Conservation (phyloP, 2,329 filamentous ascomycete genomes). For the Aspergillus cejpii region DNA sequence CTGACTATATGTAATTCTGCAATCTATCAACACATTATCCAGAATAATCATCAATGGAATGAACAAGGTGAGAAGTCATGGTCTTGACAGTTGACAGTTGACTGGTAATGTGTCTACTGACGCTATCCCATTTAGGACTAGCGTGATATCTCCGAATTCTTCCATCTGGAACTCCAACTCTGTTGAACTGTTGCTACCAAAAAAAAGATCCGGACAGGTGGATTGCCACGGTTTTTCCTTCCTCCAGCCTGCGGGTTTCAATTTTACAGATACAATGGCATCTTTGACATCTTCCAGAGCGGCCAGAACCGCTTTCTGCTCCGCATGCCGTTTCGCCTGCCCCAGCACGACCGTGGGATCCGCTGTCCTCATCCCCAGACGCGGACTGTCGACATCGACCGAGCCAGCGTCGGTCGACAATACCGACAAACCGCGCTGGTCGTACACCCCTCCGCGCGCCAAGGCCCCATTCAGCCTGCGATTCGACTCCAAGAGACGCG, state of each 20-base stretch:
- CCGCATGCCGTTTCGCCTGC: slow-evolving; percentile 24
- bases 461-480: slow-evolving; percentile 56
- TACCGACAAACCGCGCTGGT: slow-evolving; percentile 56
- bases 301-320: slow-evolving; percentile 32
- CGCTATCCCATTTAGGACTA: slow-evolving; percentile 20
- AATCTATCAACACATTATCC: too few species aligned
- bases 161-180: slow-evolving; percentile 15
- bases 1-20: too few species aligned
- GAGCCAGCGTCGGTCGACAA: slow-evolving; percentile 28
- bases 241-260: slow-evolving; percentile 14
- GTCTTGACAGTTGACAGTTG: too few species aligned
- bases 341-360: slow-evolving; percentile 11
- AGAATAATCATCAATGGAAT: too few species aligned
- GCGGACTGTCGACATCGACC: slow-evolving; percentile 25
- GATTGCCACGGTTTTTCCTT: slow-evolving; percentile 8
- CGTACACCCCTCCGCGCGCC: slow-evolving; percentile 61
- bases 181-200: slow-evolving; percentile 7
- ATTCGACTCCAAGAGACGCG: slow-evolving; percentile 27
- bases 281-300: slow-evolving; percentile 43
- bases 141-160: slow-evolving; percentile 22
- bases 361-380: slow-evolving; percentile 18
- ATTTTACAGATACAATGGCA: slow-evolving; percentile 39
- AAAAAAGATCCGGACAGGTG: slow-evolving; percentile 10
- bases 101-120: background rate
- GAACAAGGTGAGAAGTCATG: too few species aligned